These are phyloP conservation scores for Lomentospora prolificans DNA, from an alignment of 2,329 filamentous ascomycete genomes.

Conservation along the genomic window DNA sequence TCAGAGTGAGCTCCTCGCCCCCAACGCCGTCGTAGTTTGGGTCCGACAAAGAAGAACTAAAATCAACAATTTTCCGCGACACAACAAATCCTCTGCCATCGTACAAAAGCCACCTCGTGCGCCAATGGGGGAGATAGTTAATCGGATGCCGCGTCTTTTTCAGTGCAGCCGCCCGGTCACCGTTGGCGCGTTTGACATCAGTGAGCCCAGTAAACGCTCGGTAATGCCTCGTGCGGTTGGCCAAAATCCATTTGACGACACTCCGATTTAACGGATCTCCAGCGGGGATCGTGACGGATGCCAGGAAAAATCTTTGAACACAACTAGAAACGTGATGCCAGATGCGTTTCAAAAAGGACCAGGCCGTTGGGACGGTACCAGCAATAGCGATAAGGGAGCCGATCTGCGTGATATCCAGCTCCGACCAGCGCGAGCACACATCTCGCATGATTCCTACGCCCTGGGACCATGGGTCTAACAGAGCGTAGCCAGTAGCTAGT, in stretches of 20 bases:
- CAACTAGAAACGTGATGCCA: conserved; percentile 25
- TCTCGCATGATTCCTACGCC: conserved; percentile 25
- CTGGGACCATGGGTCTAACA: conserved; percentile 20
- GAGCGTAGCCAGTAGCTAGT: neutral
- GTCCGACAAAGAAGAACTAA: conserved; percentile 23
- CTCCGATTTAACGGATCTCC: conserved; percentile 35
- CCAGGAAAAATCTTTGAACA: conserved; percentile 31
- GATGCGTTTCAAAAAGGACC: conserved; percentile 24
- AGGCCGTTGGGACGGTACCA: conserved; percentile 29
- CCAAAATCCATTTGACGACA: conserved; percentile 34
- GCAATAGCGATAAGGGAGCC: conserved; percentile 34
- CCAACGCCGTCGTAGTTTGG: conserved; percentile 35
- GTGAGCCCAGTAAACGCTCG: conserved; percentile 35
- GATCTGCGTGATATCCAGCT: conserved; percentile 34
- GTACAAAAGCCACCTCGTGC: conserved; percentile 39
- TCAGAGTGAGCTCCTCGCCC: conserved; percentile 35
- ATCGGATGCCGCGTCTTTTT: conserved; percentile 31
- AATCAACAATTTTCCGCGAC: conserved; percentile 29
- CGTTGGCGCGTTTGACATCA: conserved; percentile 20
- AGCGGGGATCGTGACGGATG: conserved; percentile 31
- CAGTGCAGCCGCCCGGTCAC: conserved; percentile 27
- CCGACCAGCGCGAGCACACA: conserved; percentile 29
- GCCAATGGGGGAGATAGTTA: conserved; percentile 35
- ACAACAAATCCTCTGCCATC: conserved; percentile 34
- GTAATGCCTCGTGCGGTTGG: conserved; percentile 27